These are phyloP conservation scores for Silene conica DNA, from an alignment of 148 eudicot genomes.

Conservation along the genomic window DNA sequence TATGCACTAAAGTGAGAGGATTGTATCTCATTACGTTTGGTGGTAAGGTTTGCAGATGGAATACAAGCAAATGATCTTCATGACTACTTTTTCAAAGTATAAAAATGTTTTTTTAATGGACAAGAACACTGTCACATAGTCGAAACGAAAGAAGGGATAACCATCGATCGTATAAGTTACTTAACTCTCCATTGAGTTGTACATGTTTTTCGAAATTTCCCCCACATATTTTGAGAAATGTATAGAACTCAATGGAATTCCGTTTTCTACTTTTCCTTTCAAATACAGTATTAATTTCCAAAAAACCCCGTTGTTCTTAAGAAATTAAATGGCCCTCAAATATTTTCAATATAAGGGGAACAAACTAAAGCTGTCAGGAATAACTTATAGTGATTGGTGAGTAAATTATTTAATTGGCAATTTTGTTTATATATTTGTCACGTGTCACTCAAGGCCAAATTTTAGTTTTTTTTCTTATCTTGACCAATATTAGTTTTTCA, in stretches of 20 bases:
- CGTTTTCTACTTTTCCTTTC: neutral
- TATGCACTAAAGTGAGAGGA: slow-evolving; percentile 23
- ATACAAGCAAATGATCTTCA: slow-evolving; percentile 4
- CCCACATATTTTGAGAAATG: no score
- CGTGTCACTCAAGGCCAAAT: neutral
- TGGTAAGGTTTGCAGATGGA: slow-evolving; percentile 1
- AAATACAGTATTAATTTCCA: neutral
- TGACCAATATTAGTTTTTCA: neutral
- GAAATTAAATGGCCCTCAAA: neutral
- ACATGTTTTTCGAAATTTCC: no score
- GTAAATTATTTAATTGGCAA: neutral
- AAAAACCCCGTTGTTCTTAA: neutral
- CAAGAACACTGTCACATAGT: neutral
- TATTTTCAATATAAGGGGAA: neutral
- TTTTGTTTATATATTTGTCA: slow-evolving; percentile 1
- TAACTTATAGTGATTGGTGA: neutral
- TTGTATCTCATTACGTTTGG: neutral
- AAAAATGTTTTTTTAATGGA: neutral
- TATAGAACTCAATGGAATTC: neutral
- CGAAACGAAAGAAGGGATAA: slow-evolving; percentile 7
- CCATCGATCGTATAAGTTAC: neutral
- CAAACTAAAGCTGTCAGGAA: neutral
- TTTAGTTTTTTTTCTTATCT: neutral
- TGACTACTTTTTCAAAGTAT: neutral
- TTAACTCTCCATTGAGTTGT: no score